Percentiles rank a stretch among this genome's conserved stretches.
These are phyloP conservation scores for Mortierella sp. DNA, from an alignment of 371 early-diverging fungal species.

Conservation along the genomic window DNA sequence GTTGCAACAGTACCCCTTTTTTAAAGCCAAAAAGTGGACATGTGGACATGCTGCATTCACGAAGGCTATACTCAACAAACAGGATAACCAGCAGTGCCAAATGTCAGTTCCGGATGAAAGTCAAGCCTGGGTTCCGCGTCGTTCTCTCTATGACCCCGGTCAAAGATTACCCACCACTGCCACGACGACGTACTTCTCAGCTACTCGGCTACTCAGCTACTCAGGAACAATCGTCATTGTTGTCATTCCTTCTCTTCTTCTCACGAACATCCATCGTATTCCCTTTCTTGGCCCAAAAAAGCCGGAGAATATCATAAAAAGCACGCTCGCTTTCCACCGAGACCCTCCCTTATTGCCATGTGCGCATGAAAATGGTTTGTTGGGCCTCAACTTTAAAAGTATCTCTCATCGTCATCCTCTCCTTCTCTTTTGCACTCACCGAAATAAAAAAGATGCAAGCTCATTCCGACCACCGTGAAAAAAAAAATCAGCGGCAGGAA, in stretches of 20 bases:
- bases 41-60: not conserved
- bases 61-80: not conserved
- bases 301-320: not conserved
- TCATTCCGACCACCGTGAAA: not conserved
- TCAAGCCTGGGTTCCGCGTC: not conserved
- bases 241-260: too few relatives aligned
- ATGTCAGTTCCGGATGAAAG: not conserved
- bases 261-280: not conserved
- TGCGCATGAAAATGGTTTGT: not conserved
- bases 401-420: not conserved
- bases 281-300: not conserved
- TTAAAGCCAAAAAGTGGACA: not conserved
- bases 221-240: not conserved
- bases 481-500: not conserved
- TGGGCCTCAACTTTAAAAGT: not conserved
- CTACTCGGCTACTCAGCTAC: not conserved
- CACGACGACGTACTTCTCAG: not conserved
- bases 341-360: not conserved
- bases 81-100: not conserved
- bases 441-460: not conserved
- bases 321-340: not conserved
- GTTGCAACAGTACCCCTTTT: not conserved
- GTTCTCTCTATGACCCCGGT: not conserved
- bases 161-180: not conserved
- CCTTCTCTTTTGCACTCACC: not conserved